A percentile compares a stretch with the other conserved stretches of the same genome.
Evolutionary conservation across 495 filamentous ascomycete genomes (phyloP).

Genomic region (Amorphotheca resinae): DNA sequence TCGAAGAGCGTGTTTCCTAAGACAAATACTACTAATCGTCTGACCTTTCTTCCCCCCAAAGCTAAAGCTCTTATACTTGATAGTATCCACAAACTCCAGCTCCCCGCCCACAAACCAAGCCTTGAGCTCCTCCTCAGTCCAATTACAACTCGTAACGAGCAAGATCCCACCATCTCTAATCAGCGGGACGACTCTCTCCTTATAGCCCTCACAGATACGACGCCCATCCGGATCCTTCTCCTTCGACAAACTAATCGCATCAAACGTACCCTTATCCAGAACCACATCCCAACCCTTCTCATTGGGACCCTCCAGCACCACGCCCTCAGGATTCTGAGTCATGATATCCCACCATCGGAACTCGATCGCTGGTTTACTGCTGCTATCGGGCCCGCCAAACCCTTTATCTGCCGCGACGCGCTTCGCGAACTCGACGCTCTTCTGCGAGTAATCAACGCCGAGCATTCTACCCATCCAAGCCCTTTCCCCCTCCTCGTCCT

Average conservation of each 20-base stretch:
- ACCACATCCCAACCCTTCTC: slow-evolving; percentile 65
- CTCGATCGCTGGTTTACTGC: slow-evolving; percentile 27
- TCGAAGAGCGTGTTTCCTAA: slow-evolving; percentile 37
- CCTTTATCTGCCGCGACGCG: slow-evolving; percentile 29
- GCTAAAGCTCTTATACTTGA: slow-evolving; percentile 71
- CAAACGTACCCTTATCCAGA: slow-evolving; percentile 94
- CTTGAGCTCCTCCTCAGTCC: slow-evolving; percentile 81
- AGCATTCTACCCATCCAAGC: slow-evolving; percentile 50
- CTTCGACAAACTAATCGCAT: slow-evolving; percentile 67
- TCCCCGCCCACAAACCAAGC: slow-evolving; percentile 51
- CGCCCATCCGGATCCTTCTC: slow-evolving; percentile 41
- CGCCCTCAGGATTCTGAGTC: slow-evolving; percentile 23
- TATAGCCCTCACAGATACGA: slow-evolving; percentile 62
- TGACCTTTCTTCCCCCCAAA: slow-evolving; percentile 82
- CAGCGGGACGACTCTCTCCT: slow-evolving; percentile 46
- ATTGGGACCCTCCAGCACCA: slow-evolving; percentile 26
- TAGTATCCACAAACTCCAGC: slow-evolving; percentile 45
- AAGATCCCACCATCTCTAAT: slow-evolving; percentile 60
- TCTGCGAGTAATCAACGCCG: slow-evolving; percentile 75
- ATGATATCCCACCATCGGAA: slow-evolving; percentile 77
- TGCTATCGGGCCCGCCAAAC: slow-evolving; percentile 3
- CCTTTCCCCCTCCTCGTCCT: slow-evolving; percentile 8
- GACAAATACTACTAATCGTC: slow-evolving; percentile 73
- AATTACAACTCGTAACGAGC: slow-evolving; percentile 91
- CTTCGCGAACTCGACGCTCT: slow-evolving; percentile 59